These are phyloP conservation scores for Suillus bovinus DNA, from an alignment of 768 basidiomycete genomes.

Conservation along the genomic window DNA sequence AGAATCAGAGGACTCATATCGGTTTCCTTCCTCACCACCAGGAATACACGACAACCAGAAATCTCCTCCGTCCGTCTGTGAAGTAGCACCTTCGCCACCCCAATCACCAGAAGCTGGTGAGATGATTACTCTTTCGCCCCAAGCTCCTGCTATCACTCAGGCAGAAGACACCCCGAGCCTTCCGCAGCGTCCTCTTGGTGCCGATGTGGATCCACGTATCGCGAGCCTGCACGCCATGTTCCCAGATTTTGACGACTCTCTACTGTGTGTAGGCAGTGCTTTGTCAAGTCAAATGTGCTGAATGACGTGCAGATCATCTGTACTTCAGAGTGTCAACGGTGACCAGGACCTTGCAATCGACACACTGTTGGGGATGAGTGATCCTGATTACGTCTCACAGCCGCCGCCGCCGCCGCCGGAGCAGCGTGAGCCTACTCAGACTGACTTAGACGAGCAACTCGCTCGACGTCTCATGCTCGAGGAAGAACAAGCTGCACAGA, in stretches of 20 bases:
- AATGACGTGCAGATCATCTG: slow-evolving; percentile 49
- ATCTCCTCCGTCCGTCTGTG: background rate
- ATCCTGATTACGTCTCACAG: slow-evolving; percentile 66
- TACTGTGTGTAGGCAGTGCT: slow-evolving; percentile 50
- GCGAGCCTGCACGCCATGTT: slow-evolving; percentile 66
- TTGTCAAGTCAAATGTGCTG: background rate
- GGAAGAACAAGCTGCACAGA: slow-evolving; percentile 39
- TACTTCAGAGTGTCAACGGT: slow-evolving; percentile 70
- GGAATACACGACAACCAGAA: slow-evolving; percentile 3
- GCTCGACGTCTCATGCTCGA: slow-evolving; percentile 73
- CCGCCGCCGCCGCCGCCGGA: slow-evolving; percentile 10
- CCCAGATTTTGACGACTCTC: slow-evolving; percentile 75
- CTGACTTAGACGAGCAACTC: slow-evolving; percentile 77
- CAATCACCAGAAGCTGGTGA: background rate
- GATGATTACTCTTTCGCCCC: slow-evolving; percentile 2
- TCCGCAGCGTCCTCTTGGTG: slow-evolving; percentile 1
- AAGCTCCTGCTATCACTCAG: background rate
- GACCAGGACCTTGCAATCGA: slow-evolving; percentile 79
- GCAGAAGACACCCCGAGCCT: background rate
- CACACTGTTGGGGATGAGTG: slow-evolving; percentile 79
- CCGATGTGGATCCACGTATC: slow-evolving; percentile 44
- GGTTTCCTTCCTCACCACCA: slow-evolving; percentile 3
- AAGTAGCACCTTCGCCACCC: background rate
- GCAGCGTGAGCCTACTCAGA: slow-evolving; percentile 41
- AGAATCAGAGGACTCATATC: background rate